phyloP scores from a whole-genome alignment of 306 rosid species.

The Begonia peltatifolia region DNA sequence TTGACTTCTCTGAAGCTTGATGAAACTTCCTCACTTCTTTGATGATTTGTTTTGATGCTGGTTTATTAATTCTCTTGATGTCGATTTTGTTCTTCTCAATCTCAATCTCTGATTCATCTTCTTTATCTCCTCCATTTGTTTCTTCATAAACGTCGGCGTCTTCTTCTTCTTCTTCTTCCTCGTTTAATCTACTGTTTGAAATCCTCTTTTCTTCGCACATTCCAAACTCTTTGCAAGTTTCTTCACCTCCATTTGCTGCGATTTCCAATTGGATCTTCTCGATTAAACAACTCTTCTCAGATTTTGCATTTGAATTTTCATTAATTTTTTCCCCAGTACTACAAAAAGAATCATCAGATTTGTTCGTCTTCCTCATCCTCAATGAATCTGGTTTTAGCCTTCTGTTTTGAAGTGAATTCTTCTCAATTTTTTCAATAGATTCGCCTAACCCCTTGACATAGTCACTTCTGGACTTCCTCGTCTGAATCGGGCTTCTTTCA shows the following conservation, averaged over 20 bases:
- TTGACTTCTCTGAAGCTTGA: slow-evolving; percentile 5
- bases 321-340: neutral
- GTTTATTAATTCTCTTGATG: slow-evolving; percentile 43
- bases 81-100: slow-evolving; percentile 35
- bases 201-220: slow-evolving; percentile 46
- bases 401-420: slow-evolving; percentile 21
- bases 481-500: slow-evolving; percentile 22
- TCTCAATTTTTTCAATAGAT: slow-evolving; percentile 19
- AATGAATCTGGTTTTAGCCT: slow-evolving; percentile 37
- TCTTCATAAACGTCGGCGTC: slow-evolving; percentile 13
- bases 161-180: neutral
- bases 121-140: slow-evolving; percentile 13
- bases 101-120: slow-evolving; percentile 13
- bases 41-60: slow-evolving; percentile 12
- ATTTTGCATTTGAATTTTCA: neutral
- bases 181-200: slow-evolving; percentile 14
- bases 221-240: slow-evolving; percentile 35
- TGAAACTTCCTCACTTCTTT: slow-evolving; percentile 23
- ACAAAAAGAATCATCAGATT: too few species aligned
- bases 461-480: slow-evolving; percentile 36
- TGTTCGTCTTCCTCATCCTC: slow-evolving; percentile 3
- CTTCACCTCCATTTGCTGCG: slow-evolving; percentile 18
- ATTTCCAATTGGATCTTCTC: slow-evolving; percentile 27
- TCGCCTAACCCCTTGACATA: slow-evolving; percentile 11
- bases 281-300: slow-evolving; percentile 13